Percentiles rank a stretch among this genome's conserved stretches.
phyloP scores from a whole-genome alignment of 345 rosid genomes.

The Corchorus capsularis region DNA sequence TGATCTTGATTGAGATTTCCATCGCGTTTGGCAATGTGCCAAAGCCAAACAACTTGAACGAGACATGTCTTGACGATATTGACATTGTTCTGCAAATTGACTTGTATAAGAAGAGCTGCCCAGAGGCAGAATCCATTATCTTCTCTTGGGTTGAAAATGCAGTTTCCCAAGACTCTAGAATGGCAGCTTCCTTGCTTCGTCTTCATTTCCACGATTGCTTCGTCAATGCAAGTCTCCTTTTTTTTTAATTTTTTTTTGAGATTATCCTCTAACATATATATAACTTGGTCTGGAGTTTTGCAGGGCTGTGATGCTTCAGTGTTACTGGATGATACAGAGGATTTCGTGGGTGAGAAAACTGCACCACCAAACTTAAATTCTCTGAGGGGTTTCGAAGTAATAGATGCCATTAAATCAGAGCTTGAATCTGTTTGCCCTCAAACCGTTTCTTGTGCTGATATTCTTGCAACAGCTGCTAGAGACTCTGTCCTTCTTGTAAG shows the following conservation, averaged over 20 bases:
- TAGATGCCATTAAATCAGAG: slow-evolving; percentile 64
- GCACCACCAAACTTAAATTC: slow-evolving; percentile 87
- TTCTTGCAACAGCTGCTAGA: slow-evolving; percentile 77
- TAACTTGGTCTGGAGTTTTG: background rate
- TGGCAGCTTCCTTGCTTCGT: slow-evolving; percentile 78
- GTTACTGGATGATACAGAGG: slow-evolving; percentile 62
- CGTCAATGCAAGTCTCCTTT: slow-evolving; percentile 56
- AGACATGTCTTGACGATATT: slow-evolving; percentile 50
- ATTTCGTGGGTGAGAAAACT: slow-evolving; percentile 73
- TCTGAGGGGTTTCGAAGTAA: slow-evolving; percentile 79
- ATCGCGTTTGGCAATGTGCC: slow-evolving; percentile 26
- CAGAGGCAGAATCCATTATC: slow-evolving; percentile 64
- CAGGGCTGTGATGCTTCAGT: slow-evolving; percentile 93
- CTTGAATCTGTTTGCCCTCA: slow-evolving; percentile 72
- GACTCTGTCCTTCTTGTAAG: slow-evolving; percentile 73
- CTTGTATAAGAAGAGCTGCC: slow-evolving; percentile 57
- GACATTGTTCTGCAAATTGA: slow-evolving; percentile 48
- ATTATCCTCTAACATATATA: background rate
- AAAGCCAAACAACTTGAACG: slow-evolving; percentile 30
- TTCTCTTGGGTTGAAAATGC: slow-evolving; percentile 63
- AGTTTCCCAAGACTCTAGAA: slow-evolving; percentile 60
- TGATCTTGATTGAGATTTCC: slow-evolving; percentile 23
- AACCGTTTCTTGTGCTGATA: slow-evolving; percentile 88
- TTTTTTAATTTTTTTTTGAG: background rate
- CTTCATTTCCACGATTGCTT: slow-evolving; percentile 88